Conservation (phyloP, 179 eudicot species). For the Carnegiea gigantea region DNA sequence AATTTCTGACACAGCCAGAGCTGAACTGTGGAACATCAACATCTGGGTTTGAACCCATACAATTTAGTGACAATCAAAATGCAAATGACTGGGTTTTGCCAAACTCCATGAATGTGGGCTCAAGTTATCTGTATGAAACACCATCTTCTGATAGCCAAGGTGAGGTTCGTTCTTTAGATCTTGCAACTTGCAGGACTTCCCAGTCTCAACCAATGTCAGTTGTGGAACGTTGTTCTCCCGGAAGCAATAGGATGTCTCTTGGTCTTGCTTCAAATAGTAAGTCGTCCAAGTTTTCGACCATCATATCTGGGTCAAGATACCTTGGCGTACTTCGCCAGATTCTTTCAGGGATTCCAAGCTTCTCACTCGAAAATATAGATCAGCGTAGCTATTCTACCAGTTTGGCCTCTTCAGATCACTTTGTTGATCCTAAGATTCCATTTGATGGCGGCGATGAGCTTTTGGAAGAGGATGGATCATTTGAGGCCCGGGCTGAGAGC, state of each 20-base stretch:
- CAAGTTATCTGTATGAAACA: constrained; percentile 36
- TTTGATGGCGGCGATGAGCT: constrained; percentile 31
- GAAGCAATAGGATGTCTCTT: constrained; percentile 38
- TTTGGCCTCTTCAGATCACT: constrained; percentile 26
- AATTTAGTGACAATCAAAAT: constrained; percentile 25
- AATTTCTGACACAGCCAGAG: constrained; percentile 34
- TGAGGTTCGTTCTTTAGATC: constrained; percentile 49
- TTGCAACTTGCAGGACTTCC: constrained; percentile 49
- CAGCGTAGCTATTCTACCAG: constrained; percentile 22
- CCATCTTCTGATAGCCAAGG: constrained; percentile 44
- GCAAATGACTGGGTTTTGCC: constrained; percentile 42
- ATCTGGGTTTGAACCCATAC: constrained; percentile 32
- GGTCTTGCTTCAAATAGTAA: constrained; percentile 39
- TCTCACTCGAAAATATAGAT: constrained; percentile 46
- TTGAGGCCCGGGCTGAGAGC: constrained; percentile 32
- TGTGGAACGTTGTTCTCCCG: constrained; percentile 35
- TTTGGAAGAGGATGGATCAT: constrained; percentile 32
- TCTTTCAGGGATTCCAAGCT: constrained; percentile 62
- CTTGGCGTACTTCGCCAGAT: constrained; percentile 68
- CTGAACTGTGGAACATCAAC: constrained; percentile 33
- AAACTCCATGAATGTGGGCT: constrained; percentile 27
- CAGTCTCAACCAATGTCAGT: constrained; percentile 39
- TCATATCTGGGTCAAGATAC: constrained; percentile 55
- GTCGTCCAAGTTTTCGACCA: constrained; percentile 38
- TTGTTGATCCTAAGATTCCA: constrained; percentile 28